Percentiles rank a stretch among this genome's conserved stretches.
Evolutionary conservation across 169 alveolate species (phyloP).

Genomic region (Cryptosporidium baileyi): DNA sequence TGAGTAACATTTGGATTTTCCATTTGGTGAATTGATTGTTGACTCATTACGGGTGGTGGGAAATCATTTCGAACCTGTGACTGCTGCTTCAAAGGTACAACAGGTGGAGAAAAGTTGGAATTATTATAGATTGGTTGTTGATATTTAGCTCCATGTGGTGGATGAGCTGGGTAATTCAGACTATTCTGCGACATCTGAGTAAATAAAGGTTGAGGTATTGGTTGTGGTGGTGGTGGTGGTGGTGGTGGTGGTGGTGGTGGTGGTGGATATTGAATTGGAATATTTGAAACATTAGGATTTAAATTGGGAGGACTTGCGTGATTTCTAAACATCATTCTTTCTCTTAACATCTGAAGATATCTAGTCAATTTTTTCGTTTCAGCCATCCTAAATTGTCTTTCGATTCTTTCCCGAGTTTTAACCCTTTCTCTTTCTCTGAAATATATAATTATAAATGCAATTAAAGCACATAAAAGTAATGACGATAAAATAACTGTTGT

Average conservation of each 20-base stretch:
- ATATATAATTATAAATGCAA: conserved; percentile 36
- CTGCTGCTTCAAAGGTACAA: not conserved
- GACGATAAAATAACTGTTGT: conserved; percentile 17
- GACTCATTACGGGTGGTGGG: not conserved
- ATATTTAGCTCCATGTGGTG: not conserved
- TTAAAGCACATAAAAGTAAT: conserved; percentile 3
- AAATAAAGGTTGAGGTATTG: not conserved
- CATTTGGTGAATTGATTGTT: not conserved
- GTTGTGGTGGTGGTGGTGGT: not conserved
- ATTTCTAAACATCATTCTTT: conserved; percentile 53
- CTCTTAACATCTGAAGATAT: conserved; percentile 43
- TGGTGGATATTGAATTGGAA: not conserved
- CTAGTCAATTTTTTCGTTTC: conserved; percentile 49
- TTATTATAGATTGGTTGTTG: conserved; percentile 4
- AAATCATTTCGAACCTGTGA: too few species aligned
- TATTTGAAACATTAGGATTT: conserved; percentile 1
- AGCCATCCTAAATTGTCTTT: conserved; percentile 61
- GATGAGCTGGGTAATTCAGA: conserved; percentile 13
- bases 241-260: conserved; percentile 18
- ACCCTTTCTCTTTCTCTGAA: conserved; percentile 55
- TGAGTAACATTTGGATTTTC: conserved; percentile 12
- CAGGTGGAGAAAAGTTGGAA: conserved; percentile 26
- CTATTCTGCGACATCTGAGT: not conserved
- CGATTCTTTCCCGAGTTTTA: conserved; percentile 64
- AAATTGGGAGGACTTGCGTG: not conserved